Base-by-base conservation (phyloP, 257 asterid species). In the Galeopsis tetrahit region DNA sequence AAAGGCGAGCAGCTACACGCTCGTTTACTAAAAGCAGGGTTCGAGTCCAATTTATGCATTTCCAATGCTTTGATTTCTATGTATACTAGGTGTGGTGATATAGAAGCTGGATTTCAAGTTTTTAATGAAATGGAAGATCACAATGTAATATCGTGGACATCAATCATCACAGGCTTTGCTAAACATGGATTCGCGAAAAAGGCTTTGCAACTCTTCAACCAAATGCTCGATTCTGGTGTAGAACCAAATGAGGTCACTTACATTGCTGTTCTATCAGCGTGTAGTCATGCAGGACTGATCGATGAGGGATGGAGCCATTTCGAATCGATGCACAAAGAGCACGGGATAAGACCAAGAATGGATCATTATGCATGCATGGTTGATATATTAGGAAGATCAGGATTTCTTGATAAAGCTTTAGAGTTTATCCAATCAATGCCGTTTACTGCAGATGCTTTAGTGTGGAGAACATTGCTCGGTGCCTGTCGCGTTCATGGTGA, bases 341-440 rank as follows among this genome's bases (percentile, higher is more conserved):
- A 87, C 6, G 82, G 93, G 13, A 82, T 88, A 67, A 80, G 69
- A 66, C 99, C 95, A 5, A 85, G 90, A 71, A 91, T 94, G 96
- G 99, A 89, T 73, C 99, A 91, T 53, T 89, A 86, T 66, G 95
- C 97, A 1, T 91, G 99, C 76, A 85, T 94, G 93, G 97, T 91
- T 71, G 99, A 94, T 78, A 55, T 88, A 63, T 76, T 91, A 67
- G 93, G 97, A 61, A 82, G 99, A 73, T 83, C 88, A 1, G 96
- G 96, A 7, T 65, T 2, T 71, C 82, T 94, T 8, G 85, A 84
- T n/a, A 73, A 77, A 73, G 96, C 97, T 17, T 58, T 82, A 5
- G 39, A 80, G 62, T 85, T 91, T 42, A 88, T 89, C 35, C 17
- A 77, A 2, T 79, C 93, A 33, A 88, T 94, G 92, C 97, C 99